phyloP scores from a whole-genome alignment of 2,329 filamentous ascomycete genomes.

The Aspergillus ochraceus region DNA sequence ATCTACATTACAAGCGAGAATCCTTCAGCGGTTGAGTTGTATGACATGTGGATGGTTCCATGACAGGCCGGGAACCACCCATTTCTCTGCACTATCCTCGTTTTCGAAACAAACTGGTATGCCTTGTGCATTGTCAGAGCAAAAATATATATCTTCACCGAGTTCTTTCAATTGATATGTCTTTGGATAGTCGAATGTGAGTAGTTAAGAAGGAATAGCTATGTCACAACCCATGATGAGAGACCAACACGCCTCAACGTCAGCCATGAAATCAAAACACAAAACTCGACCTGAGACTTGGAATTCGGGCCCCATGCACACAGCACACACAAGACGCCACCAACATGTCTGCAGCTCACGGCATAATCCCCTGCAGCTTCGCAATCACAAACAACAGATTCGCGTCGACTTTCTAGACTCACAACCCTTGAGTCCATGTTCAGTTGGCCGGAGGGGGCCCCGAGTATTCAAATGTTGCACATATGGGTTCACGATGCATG shows the following conservation, averaged over 20 bases:
- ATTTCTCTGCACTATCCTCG: background rate
- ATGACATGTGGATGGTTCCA: background rate
- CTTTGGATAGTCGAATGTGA: background rate
- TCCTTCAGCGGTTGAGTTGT: background rate
- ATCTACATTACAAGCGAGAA: background rate
- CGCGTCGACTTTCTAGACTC: background rate
- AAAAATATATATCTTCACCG: background rate
- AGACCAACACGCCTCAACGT: background rate
- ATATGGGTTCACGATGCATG: background rate
- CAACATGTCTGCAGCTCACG: background rate
- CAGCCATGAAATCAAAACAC: background rate
- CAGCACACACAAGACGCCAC: background rate
- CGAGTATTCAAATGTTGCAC: background rate
- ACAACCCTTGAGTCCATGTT: background rate
- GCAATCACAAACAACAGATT: background rate
- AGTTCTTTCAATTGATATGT: background rate
- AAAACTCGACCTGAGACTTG: background rate
- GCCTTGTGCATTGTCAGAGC: background rate
- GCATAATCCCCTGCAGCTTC: background rate
- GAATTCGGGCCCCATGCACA: background rate
- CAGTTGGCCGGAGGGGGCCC: background rate
- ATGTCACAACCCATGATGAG: background rate
- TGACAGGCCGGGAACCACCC: background rate
- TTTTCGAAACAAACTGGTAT: background rate
- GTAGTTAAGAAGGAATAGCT: background rate